Percentiles rank a stretch among this genome's conserved stretches.
Conservation (phyloP, 2,329 filamentous ascomycete genomes). For the Colletotrichum euphorbiae region DNA sequence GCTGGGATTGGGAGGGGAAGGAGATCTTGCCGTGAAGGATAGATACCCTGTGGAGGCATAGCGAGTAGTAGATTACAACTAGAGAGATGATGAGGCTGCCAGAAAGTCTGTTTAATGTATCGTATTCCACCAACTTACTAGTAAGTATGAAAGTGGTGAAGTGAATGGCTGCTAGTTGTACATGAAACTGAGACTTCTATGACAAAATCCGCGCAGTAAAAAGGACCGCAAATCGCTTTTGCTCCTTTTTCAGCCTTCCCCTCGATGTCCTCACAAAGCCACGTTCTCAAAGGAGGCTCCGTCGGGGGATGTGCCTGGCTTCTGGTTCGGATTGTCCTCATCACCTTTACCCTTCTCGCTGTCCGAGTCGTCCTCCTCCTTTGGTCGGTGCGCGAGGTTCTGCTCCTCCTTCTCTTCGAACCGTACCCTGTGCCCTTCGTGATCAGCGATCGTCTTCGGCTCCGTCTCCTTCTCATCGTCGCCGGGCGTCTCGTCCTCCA, state of each 20-base stretch:
- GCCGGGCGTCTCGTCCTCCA: slow-evolving; percentile 45
- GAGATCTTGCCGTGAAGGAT: slow-evolving; percentile 66
- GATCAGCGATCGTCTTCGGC: slow-evolving; percentile 50
- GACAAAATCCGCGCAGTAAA: slow-evolving; percentile 34
- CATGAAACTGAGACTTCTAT: slow-evolving; percentile 26
- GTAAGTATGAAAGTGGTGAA: slow-evolving; percentile 27
- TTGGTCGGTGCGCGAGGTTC: slow-evolving; percentile 63
- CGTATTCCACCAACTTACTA: slow-evolving; percentile 11
- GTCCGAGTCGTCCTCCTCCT: slow-evolving; percentile 40
- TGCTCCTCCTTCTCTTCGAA: slow-evolving; percentile 67
- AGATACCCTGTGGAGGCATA: slow-evolving; percentile 32
- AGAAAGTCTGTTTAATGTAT: neutral
- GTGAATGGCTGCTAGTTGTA: slow-evolving; percentile 31
- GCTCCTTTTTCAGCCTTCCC: neutral
- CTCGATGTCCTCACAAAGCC: slow-evolving; percentile 58
- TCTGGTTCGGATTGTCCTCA: slow-evolving; percentile 50
- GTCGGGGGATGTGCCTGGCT: slow-evolving; percentile 62
- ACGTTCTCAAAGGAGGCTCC: slow-evolving; percentile 74
- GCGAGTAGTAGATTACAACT: no score
- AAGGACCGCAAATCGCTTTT: slow-evolving; percentile 7
- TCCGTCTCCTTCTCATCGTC: slow-evolving; percentile 49
- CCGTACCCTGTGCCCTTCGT: slow-evolving; percentile 67
- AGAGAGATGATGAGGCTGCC: neutral
- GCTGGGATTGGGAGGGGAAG: slow-evolving; percentile 77
- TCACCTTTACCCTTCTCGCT: slow-evolving; percentile 49